Conservation (phyloP, 371 early-diverging fungal species). For the Rhizopus delemar region DNA sequence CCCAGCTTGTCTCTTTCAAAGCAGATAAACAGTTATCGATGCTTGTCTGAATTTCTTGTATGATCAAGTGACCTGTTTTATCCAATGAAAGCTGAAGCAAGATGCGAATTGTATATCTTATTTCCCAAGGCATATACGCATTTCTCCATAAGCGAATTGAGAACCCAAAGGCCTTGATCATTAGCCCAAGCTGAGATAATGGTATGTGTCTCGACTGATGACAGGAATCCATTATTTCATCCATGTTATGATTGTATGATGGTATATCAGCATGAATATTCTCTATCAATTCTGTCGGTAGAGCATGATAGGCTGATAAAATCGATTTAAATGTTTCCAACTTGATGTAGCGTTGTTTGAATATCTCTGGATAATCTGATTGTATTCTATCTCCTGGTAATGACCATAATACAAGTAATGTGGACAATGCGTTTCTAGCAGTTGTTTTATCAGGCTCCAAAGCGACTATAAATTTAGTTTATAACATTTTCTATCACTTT, state of each 20-base stretch:
- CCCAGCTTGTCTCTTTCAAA: conserved; percentile 19
- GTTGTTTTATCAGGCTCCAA: conserved; percentile 28
- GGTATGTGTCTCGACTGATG: conserved; percentile 23
- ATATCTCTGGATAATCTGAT: conserved; percentile 11
- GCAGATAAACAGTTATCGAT: conserved; percentile 33
- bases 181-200: conserved; percentile 30
- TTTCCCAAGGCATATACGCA: conserved; percentile 28
- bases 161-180: conserved; percentile 35
- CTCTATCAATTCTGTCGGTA: conserved; percentile 8
- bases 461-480: conserved; percentile 20
- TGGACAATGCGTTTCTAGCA: conserved; percentile 38
- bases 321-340: conserved; percentile 14
- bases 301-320: conserved; percentile 12
- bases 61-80: conserved; percentile 22
- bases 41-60: conserved; percentile 32
- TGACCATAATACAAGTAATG: conserved; percentile 32
- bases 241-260: background rate
- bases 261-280: background rate
- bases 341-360: conserved; percentile 18
- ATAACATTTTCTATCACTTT: background rate
- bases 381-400: conserved; percentile 21
- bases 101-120: conserved; percentile 26
- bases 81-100: conserved; percentile 39
- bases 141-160: conserved; percentile 37
- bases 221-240: background rate